phyloP scores from a whole-genome alignment of 2,329 filamentous ascomycete genomes.

The Falciphora oryzae region DNA sequence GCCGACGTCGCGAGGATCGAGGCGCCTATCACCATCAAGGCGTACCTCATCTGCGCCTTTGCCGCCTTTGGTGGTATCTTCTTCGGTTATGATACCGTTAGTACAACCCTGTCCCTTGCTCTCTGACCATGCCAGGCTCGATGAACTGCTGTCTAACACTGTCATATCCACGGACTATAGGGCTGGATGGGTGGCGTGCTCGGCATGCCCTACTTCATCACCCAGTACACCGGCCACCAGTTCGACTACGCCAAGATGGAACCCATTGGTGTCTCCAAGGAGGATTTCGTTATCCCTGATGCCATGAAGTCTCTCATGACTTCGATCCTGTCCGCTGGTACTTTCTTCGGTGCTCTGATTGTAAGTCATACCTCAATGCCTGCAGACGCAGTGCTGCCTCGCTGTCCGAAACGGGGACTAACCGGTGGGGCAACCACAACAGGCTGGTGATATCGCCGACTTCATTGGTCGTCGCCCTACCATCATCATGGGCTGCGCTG shows the following conservation, averaged over 20 bases:
- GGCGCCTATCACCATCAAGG: constrained; percentile 63
- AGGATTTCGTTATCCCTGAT: constrained; percentile 2
- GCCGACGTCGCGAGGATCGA: constrained; percentile 55
- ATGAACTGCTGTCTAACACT: not conserved
- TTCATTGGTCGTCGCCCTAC: constrained; percentile 67
- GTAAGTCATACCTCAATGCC: not conserved
- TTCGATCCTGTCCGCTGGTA: constrained; percentile 71
- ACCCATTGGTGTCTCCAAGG: constrained; percentile 2
- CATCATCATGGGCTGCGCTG: constrained; percentile 62
- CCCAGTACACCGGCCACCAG: constrained; percentile 4
- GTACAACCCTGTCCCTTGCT: not conserved
- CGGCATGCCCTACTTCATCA: constrained; percentile 45
- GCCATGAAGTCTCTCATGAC: constrained; percentile 52
- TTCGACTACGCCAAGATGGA: not conserved
- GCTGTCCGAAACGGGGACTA: not conserved
- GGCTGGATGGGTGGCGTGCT: constrained; percentile 67
- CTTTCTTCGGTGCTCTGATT: constrained; percentile 73
- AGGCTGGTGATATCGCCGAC: constrained; percentile 70
- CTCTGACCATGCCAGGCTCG: no score
- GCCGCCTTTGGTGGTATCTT: constrained; percentile 69
- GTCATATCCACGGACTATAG: not conserved
- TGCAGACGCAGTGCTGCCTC: not conserved
- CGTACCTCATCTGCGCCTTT: constrained; percentile 64
- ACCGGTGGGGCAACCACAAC: not conserved
- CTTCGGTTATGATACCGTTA: constrained; percentile 66